Base-by-base conservation (phyloP, 139 green algal species). In the Haematococcus sp. region DNA sequence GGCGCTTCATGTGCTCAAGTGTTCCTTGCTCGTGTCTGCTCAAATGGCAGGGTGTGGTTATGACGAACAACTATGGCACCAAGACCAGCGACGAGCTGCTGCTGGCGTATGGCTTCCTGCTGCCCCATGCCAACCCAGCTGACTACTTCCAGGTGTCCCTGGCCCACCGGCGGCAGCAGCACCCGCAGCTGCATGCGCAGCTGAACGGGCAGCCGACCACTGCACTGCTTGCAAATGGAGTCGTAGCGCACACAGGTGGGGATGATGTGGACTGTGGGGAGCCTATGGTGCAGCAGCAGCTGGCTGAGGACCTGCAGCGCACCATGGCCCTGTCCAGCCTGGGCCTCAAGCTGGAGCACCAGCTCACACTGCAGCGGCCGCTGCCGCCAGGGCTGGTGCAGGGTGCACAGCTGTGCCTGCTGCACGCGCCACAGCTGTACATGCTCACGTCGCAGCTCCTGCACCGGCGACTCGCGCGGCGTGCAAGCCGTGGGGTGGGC, bases 11-110 rank as follows among this genome's bases (percentile, higher is more conserved):
- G n/a, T n/a, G n/a, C n/a, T n/a, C n/a, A n/a, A n/a, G n/a, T n/a
- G n/a, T n/a, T n/a, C n/a, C n/a, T n/a, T n/a, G n/a, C n/a, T n/a
- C n/a, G n/a, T n/a, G n/a, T n/a, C n/a, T n/a, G n/a, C n/a, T n/a
- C n/a, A n/a, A n/a, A n/a, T n/a, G n/a, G 40, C 74, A 84, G 77
- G 85, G 80, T 28, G 20, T 25, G 0, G 1, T 64, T 2, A 28
- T 91, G 33, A 43, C 31, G 54, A 87, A 80, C 74, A 86, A 91
- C 74, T 91, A 91, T 63, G 81, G 82, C 3, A 31, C 15, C 64
- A 88, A 91, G 74, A 76, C 80, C 46, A 86, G 83, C 56, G 78
- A 87, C 32, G 86, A 91, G 83, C 71, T 91, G 30, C 59, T 91
- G 30, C 66, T 87, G 30, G 82, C 75, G 0, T 91, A 91, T 61